Evolutionary conservation across 2,329 filamentous ascomycete genomes (phyloP).

Genomic region (Microsporum audouinii): DNA sequence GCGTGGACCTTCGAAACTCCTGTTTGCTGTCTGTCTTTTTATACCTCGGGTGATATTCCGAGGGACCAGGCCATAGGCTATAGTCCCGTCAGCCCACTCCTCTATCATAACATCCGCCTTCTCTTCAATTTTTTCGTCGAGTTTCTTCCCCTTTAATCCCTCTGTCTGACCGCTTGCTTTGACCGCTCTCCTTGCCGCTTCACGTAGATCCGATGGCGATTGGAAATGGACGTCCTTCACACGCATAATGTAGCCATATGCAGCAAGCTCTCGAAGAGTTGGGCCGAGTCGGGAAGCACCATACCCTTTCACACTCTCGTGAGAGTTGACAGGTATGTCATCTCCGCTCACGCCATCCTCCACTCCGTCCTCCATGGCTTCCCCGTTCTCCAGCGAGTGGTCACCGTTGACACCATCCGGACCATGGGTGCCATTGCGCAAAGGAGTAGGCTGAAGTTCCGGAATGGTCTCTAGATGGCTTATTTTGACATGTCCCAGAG

Average conservation of each 20-base stretch:
- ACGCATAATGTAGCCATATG: slow-evolving; percentile 32
- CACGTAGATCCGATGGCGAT: slow-evolving; percentile 29
- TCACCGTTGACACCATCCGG: slow-evolving; percentile 19
- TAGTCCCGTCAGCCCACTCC: slow-evolving; percentile 27
- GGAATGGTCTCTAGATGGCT: slow-evolving; percentile 34
- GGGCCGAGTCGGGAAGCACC: slow-evolving; percentile 23
- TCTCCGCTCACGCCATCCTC: slow-evolving; percentile 28
- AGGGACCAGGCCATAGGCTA: slow-evolving; percentile 23
- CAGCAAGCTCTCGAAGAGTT: slow-evolving; percentile 30
- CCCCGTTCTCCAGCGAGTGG: slow-evolving; percentile 12
- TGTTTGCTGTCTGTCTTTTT: slow-evolving; percentile 23
- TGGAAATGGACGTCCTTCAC: slow-evolving; percentile 33
- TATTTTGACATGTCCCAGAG: slow-evolving; percentile 60
- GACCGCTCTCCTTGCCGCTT: slow-evolving; percentile 29
- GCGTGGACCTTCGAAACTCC: slow-evolving; percentile 12
- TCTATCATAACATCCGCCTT: slow-evolving; percentile 23
- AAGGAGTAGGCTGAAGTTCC: slow-evolving; percentile 19
- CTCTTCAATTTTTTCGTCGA: slow-evolving; percentile 24
- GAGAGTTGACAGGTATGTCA: slow-evolving; percentile 20
- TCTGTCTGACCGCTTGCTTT: slow-evolving; percentile 23
- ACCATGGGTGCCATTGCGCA: neutral
- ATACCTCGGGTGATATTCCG: slow-evolving; percentile 25
- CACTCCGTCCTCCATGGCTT: slow-evolving; percentile 16
- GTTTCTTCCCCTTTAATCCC: slow-evolving; percentile 29
- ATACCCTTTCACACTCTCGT: slow-evolving; percentile 14